Conservation (phyloP, 345 rosid genomes). For the Populus euphratica region DNA sequence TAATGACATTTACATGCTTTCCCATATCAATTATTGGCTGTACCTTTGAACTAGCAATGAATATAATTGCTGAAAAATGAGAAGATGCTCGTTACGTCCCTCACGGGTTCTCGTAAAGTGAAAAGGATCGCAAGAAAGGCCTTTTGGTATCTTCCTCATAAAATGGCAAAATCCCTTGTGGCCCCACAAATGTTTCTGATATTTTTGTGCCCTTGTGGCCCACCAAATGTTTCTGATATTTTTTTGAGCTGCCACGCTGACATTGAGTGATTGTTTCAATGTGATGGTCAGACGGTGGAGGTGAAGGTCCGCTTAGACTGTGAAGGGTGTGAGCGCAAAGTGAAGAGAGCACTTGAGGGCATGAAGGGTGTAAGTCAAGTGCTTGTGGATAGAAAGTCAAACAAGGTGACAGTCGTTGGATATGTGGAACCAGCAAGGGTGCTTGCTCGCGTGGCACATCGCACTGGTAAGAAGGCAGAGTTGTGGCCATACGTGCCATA, state of each 20-base stretch:
- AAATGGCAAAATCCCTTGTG: not conserved
- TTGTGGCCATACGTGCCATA: constrained; percentile 92
- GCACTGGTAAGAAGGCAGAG: constrained; percentile 94
- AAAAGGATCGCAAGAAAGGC: too few species aligned
- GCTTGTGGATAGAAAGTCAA: constrained; percentile 72
- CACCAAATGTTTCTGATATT: not conserved
- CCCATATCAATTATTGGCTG: too few species aligned
- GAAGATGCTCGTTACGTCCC: not conserved
- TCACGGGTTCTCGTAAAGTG: not conserved
- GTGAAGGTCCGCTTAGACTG: constrained; percentile 83
- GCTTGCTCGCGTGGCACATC: constrained; percentile 63
- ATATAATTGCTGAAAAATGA: not conserved
- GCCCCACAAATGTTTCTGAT: not conserved
- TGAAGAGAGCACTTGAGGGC: constrained; percentile 70
- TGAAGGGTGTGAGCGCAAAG: constrained; percentile 94
- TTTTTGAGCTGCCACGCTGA: not conserved
- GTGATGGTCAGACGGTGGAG: constrained; percentile 74
- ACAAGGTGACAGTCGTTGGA: constrained; percentile 80
- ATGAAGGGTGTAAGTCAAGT: constrained; percentile 84
- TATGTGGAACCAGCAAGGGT: constrained; percentile 75
- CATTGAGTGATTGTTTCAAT: not conserved
- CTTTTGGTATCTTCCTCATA: not conserved
- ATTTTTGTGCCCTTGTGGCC: not conserved
- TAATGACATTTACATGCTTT: too few species aligned
- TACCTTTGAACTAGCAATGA: too few species aligned